phyloP scores from a whole-genome alignment of 169 alveolate genomes.

The Eimeria zaria region DNA sequence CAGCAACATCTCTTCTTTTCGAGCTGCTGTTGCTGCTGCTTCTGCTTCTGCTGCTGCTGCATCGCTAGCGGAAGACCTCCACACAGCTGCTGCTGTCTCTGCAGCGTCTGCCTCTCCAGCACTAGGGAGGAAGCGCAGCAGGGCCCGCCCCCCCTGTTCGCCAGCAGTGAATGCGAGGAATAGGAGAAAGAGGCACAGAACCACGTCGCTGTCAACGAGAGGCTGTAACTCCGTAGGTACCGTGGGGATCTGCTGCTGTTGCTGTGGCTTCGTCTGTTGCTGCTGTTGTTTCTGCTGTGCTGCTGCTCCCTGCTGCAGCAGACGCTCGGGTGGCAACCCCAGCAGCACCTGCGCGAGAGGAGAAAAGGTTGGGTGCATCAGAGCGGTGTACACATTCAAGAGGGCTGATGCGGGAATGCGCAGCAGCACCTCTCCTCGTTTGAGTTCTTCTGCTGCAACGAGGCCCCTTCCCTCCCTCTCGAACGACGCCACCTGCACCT shows the following conservation, averaged over 20 bases:
- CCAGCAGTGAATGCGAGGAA: conserved; percentile 40
- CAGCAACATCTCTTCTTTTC: conserved; percentile 5
- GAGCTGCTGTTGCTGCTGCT: conserved; percentile 20
- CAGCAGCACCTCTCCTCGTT: conserved; percentile 61
- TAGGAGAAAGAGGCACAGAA: conserved; percentile 28
- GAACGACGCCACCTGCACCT: conserved; percentile 37
- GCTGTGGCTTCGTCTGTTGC: not conserved
- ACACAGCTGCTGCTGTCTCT: conserved; percentile 29
- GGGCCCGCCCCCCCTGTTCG: conserved; percentile 42
- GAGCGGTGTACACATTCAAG: conserved; percentile 58
- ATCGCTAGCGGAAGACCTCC: not conserved
- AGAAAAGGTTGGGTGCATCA: conserved; percentile 58
- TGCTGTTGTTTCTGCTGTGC: not conserved
- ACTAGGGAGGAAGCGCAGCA: conserved; percentile 50
- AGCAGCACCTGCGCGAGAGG: conserved; percentile 63
- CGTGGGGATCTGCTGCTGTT: not conserved
- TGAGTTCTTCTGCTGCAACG: conserved; percentile 18
- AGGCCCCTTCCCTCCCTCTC: conserved; percentile 73
- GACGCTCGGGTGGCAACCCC: conserved; percentile 41
- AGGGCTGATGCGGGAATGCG: conserved; percentile 62
- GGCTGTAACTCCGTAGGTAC: conserved; percentile 54
- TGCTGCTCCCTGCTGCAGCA: conserved; percentile 30
- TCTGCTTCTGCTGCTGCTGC: not conserved
- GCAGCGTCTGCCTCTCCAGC: conserved; percentile 27
- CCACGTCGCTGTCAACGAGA: conserved; percentile 62